phyloP scores from a whole-genome alignment of 345 rosid species.

The Aegle marmelos region DNA sequence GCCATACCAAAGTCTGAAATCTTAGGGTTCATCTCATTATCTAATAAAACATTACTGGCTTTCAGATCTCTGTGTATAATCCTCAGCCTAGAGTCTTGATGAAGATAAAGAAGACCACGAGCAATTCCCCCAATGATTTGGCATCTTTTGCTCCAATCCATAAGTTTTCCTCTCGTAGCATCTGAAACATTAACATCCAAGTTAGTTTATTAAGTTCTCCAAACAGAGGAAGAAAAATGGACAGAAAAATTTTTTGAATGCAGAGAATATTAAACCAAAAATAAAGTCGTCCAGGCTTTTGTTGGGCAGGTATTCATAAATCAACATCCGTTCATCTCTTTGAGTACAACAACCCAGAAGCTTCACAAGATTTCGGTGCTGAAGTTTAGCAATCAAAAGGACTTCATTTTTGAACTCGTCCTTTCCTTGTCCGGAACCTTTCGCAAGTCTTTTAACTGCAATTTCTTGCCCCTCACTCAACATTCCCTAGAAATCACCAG shows the following conservation, averaged over 20 bases:
- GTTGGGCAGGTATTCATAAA: slow-evolving; percentile 40
- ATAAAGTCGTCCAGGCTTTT: slow-evolving; percentile 37
- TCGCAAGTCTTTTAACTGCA: slow-evolving; percentile 18
- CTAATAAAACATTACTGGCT: background rate
- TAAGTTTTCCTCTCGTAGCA: background rate
- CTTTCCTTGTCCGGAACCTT: slow-evolving; percentile 12
- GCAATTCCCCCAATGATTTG: background rate
- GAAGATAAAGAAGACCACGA: background rate
- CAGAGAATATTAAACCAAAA: slow-evolving; percentile 22
- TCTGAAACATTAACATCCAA: background rate
- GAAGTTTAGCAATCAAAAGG: slow-evolving; percentile 29
- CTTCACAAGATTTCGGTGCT: slow-evolving; percentile 41
- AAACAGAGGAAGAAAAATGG: background rate
- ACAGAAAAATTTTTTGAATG: background rate
- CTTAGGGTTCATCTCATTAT: background rate
- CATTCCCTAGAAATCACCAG: slow-evolving; percentile 1
- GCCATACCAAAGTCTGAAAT: background rate
- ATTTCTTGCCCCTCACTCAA: slow-evolving; percentile 11
- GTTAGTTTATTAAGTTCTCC: no score
- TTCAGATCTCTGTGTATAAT: background rate
- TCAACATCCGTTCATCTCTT: slow-evolving; percentile 24
- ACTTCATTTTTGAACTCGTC: slow-evolving; percentile 25
- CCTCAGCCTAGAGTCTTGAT: background rate
- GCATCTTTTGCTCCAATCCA: background rate
- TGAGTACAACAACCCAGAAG: slow-evolving; percentile 36